A percentile compares a stretch with the other conserved stretches of the same genome.
These are phyloP conservation scores for Ceratocystis papillata DNA, from an alignment of 2,329 filamentous ascomycete genomes.

Conservation along the genomic window DNA sequence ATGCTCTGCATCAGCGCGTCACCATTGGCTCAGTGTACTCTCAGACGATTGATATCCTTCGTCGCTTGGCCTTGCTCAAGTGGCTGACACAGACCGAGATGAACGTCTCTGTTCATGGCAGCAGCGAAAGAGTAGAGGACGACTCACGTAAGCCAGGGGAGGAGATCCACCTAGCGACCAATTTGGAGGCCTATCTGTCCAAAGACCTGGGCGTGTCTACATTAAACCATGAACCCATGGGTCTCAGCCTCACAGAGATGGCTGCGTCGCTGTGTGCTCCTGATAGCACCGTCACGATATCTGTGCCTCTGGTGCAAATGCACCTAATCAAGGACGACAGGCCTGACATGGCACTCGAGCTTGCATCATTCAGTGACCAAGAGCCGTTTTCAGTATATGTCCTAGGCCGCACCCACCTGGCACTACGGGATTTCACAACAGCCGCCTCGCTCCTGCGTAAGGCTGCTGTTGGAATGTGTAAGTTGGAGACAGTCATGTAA, in stretches of 20 bases:
- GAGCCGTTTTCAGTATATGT: slow-evolving; percentile 65
- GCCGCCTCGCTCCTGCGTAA: slow-evolving; percentile 71
- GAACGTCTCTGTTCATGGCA: slow-evolving; percentile 38
- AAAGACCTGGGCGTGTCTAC: slow-evolving; percentile 54
- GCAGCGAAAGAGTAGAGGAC: slow-evolving; percentile 30
- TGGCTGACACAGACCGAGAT: slow-evolving; percentile 56
- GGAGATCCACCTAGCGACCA: slow-evolving; percentile 34
- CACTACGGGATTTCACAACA: slow-evolving; percentile 58
- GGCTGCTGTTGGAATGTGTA: slow-evolving; percentile 72
- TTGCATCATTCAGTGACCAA: slow-evolving; percentile 45
- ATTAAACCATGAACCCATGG: slow-evolving; percentile 40
- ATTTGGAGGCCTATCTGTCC: slow-evolving; percentile 47
- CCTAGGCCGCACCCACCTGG: slow-evolving; percentile 67
- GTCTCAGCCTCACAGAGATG: slow-evolving; percentile 54
- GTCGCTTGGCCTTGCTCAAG: slow-evolving; percentile 60
- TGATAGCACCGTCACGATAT: slow-evolving; percentile 56
- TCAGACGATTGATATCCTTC: slow-evolving; percentile 58
- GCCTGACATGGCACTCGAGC: slow-evolving; percentile 48
- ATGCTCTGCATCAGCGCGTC: slow-evolving; percentile 48
- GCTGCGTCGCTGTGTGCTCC: slow-evolving; percentile 54
- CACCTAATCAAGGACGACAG: slow-evolving; percentile 49
- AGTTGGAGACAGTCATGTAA: slow-evolving; percentile 32
- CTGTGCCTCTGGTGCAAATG: slow-evolving; percentile 50
- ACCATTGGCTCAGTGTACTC: slow-evolving; percentile 61
- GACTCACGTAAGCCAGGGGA: slow-evolving; percentile 36